A percentile compares a stretch with the other conserved stretches of the same genome.
Conservation (phyloP, 2,329 filamentous ascomycete genomes). For the Thelonectria olida region DNA sequence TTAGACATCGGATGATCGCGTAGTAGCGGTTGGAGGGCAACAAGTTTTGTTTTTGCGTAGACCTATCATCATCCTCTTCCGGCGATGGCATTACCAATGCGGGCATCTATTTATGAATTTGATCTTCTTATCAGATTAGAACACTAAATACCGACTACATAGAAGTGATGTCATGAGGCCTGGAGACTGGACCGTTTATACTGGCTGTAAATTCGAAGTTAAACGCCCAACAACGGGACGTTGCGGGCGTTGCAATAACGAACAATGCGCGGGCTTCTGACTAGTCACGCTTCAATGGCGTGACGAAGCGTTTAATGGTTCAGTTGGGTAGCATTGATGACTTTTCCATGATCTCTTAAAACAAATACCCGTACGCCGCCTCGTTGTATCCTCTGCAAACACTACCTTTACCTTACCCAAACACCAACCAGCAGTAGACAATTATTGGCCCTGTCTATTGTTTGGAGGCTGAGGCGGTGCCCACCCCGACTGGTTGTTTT, state of each 20-base stretch:
- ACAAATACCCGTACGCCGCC: constrained; percentile 27
- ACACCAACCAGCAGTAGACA: background rate
- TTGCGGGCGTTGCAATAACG: too few relatives aligned
- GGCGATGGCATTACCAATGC: too few relatives aligned
- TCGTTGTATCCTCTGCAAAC: constrained; percentile 12
- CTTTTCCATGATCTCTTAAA: constrained; percentile 17
- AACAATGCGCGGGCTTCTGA: background rate
- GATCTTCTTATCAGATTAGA: too few relatives aligned
- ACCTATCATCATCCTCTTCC: too few relatives aligned
- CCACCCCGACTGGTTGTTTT: constrained; percentile 43
- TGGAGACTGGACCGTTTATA: too few relatives aligned
- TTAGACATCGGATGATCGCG: background rate
- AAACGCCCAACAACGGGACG: too few relatives aligned
- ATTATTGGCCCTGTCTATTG: constrained; percentile 39
- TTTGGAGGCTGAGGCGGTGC: constrained; percentile 42
- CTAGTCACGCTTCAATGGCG: background rate
- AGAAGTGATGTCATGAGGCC: too few relatives aligned
- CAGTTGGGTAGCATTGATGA: background rate
- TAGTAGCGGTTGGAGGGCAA: background rate
- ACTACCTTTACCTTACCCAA: constrained; percentile 5
- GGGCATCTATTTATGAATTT: too few relatives aligned
- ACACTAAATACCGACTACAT: too few relatives aligned
- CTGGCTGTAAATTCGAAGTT: too few relatives aligned
- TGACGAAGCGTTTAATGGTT: background rate
- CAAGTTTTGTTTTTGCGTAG: background rate